These are phyloP conservation scores for Colletotrichum truncatum DNA, from an alignment of 2,329 filamentous ascomycete genomes.

Conservation along the genomic window DNA sequence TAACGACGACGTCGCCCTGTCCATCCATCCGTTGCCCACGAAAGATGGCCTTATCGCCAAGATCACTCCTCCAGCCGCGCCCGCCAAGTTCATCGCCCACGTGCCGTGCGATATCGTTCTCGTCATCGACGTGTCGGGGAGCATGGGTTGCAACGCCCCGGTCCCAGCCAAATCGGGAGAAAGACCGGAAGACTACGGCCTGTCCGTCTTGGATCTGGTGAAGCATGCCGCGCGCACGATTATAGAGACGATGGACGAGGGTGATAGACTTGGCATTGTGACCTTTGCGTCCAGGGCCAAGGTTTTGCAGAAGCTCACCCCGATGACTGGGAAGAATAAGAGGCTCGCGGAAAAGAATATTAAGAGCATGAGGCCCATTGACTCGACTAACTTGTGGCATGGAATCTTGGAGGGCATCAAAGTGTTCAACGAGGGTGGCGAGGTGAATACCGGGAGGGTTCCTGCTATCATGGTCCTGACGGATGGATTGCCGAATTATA, in stretches of 20 bases:
- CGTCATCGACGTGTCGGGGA: constrained; percentile 68
- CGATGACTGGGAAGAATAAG: constrained; percentile 60
- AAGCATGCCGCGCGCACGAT: constrained; percentile 70
- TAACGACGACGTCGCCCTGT: constrained; percentile 28
- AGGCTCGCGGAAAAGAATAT: constrained; percentile 50
- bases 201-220: constrained; percentile 66
- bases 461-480: constrained; percentile 64
- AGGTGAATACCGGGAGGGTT: constrained; percentile 45
- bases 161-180: constrained; percentile 50
- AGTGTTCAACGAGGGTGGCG: constrained; percentile 49
- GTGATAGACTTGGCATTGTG: constrained; percentile 66
- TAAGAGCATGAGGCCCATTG: constrained; percentile 46
- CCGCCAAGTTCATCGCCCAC: constrained; percentile 42
- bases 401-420: constrained; percentile 61
- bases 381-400: constrained; percentile 66
- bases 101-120: constrained; percentile 68
- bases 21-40: constrained; percentile 49
- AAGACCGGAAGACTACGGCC: constrained; percentile 54
- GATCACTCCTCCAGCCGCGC: constrained; percentile 53
- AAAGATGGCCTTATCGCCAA: constrained; percentile 54
- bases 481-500: constrained; percentile 63
- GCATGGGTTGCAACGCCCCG: constrained; percentile 60
- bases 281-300: constrained; percentile 56
- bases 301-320: constrained; percentile 54
- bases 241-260: constrained; percentile 61